Evolutionary conservation across 495 filamentous ascomycete species (phyloP), one percentile per base, ranked within the genome.

Genomic region (Podospora fimiseda): DNA sequence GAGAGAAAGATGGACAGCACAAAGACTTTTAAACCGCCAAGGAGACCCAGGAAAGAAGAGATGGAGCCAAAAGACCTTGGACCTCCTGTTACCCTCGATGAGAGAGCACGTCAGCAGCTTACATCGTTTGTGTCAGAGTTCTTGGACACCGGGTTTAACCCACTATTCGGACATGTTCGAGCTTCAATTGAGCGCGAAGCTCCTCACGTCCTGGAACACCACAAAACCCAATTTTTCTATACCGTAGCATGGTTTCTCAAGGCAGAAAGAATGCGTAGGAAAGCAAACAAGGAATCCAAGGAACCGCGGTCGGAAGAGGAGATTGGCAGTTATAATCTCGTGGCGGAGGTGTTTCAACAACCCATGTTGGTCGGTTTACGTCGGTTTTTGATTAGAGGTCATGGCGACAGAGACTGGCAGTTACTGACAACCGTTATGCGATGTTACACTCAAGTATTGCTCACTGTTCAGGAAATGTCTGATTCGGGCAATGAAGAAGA

Each of bases 381-480:
- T 55, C 79, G 89, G 20, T 76, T 81, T 47, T 89, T 97, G 84
- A 84, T 89, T 50, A 79, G 79, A 48, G 80, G 82, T 48, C 74
- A 87, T 47, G 89, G 93, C 60, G 77, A 85, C 56, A 96, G 95
- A 59, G 76, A 80, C 42, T 97, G 93, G 93, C 80, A 81, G 41
- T 86, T 91, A 56, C 69, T 96, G 15, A 89, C 90, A 47, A 83
- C 92, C 3, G 84, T 85, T 38, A 95, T 96, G 86, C 84, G 88
- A 43, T 95, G 89, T 61, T 94, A 95, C 63, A 88, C 85, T 2
- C 85, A 88, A 61, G 86, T 85, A 44, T 74, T 98, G n/a, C 75
- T 96, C 38, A 96, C 91, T 0, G 85, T 96, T 2, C 92, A 96
- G 62, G 89, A 95, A 53, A 99, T 99, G 94, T 74, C 83, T 2